Evolutionary conservation across 768 basidiomycete genomes (phyloP), one percentile per base, ranked within the genome.

Genomic region (Tulasnella sp.): DNA sequence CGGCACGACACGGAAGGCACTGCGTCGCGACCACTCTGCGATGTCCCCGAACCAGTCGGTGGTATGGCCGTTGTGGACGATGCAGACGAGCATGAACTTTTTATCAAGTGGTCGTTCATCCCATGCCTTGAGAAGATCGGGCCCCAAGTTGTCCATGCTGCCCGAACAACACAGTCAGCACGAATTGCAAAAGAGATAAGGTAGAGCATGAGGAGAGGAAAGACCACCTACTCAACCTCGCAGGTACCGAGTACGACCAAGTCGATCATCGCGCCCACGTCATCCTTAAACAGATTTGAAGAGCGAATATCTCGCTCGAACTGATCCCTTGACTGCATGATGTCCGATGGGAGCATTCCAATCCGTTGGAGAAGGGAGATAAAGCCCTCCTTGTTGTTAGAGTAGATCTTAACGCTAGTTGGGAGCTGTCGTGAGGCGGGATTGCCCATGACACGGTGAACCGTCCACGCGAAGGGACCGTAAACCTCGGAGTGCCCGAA

Each of bases 211-310:
- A n/a, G n/a, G n/a, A n/a, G n/a, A n/a, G n/a, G n/a, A n/a, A n/a
- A n/a, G n/a, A n/a, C n/a, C 27, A 46, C 78, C 44, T 39, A 79
- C 78, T 79, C 78, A 42, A 74, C 1, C 34, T 79, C 78, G 73
- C 78, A 79, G 16, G 71, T 74, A 18, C 68, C 78, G 31, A 79
- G 36, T 9, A 73, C 14, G 24, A 79, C 71, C 71, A 74, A 24
- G 56, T 79, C 78, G 71, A 79, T 79, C 31, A 34, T 31, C 4
- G 36, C 78, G 2, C 71, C 71, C 9, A 34, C 40, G 5, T 56
- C 48, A 27, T 78, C 77, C 2, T 79, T 72, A 48, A 18, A 79
- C 44, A 79, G 10, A 6, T 36, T 27, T 31, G 27, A 12, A 8
- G 58, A 68, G 6, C 10, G 34, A 2, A 77, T 42, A 8, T 77